These are phyloP conservation scores for Circinella minor DNA, from an alignment of 371 early-diverging fungal genomes.

Conservation along the genomic window DNA sequence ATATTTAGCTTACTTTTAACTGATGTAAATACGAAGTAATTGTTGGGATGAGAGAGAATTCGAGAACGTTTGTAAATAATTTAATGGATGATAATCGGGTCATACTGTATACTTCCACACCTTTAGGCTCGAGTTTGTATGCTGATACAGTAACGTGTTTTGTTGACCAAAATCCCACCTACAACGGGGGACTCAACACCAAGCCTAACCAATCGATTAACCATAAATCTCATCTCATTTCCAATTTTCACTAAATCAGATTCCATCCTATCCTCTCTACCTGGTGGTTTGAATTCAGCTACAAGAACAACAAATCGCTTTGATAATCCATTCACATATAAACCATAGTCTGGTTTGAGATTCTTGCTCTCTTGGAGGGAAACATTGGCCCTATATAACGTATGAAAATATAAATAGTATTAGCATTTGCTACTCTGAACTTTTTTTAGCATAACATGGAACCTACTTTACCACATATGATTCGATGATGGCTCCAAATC, in stretches of 20 bases:
- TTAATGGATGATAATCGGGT: not conserved
- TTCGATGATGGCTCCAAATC: not conserved
- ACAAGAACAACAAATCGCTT: constrained; percentile 10
- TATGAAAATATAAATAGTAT: not conserved
- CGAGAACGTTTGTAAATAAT: not conserved
- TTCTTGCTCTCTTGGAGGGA: not conserved
- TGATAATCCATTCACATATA: not conserved
- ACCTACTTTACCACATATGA: constrained; percentile 1
- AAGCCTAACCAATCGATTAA: constrained; percentile 16
- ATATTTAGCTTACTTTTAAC: not conserved
- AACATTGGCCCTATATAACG: not conserved
- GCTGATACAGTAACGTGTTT: constrained; percentile 1
- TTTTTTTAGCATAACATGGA: not conserved
- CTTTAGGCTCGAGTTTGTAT: constrained; percentile 12
- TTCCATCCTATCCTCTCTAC: not conserved
- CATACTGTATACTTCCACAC: constrained; percentile 19
- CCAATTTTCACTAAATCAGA: constrained; percentile 23
- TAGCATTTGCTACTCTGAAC: not conserved
- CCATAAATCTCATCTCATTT: constrained; percentile 24
- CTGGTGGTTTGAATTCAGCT: constrained; percentile 13
- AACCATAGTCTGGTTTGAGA: not conserved
- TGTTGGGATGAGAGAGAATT: not conserved
- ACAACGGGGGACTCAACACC: constrained; percentile 13
- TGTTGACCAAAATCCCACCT: constrained; percentile 17
- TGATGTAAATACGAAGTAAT: not conserved